Base-by-base conservation (phyloP, 805 yeast genomes). In the Pichia kluyveri region DNA sequence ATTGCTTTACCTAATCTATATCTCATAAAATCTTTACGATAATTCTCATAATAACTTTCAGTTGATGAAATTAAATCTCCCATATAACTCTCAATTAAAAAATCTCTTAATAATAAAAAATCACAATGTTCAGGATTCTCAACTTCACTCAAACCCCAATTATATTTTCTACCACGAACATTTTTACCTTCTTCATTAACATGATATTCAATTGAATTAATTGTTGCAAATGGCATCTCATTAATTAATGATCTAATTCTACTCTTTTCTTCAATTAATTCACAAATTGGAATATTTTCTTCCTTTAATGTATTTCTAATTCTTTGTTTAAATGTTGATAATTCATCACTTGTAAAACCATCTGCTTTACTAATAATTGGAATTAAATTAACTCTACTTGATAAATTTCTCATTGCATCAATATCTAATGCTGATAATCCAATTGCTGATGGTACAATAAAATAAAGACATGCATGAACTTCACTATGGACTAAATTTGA, bases 61-160 rank as follows among this genome's bases (percentile, higher is more conserved):
- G 95, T 86, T 8, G 88, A 72, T n/a, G 69, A 60, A 39, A 87
- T 79, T 54, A 90, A 73, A 59, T 89, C 96, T 44, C 85, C 75
- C 83, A 87, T 76, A 63, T 86, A 76, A 19, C 80, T 73, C 26
- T 82, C 73, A 65, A 90, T 70, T 43, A 90, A 67, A 38, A 87
- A 65, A 36, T 79, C 74, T 54, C 86, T 77, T 53, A 90, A 71
- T 51, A 71, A 71, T 30, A 65, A 53, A 59, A 88, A 88, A 61
- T 91, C 96, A 65, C 95, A 86, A 63, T 84, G 89, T 9, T 69
- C 63, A 18, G 75, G 76, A 61, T 87, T 83, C 59, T 86, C 96
- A 39, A 86, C 84, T 60, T 89, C 96, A 14, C 86, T 86, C 23
- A 77, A 64, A 0, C 97, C 97, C 96, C 96, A 90, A 17, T 70